phyloP scores from a whole-genome alignment of 805 yeast species.

The Teunomyces panamensis region DNA sequence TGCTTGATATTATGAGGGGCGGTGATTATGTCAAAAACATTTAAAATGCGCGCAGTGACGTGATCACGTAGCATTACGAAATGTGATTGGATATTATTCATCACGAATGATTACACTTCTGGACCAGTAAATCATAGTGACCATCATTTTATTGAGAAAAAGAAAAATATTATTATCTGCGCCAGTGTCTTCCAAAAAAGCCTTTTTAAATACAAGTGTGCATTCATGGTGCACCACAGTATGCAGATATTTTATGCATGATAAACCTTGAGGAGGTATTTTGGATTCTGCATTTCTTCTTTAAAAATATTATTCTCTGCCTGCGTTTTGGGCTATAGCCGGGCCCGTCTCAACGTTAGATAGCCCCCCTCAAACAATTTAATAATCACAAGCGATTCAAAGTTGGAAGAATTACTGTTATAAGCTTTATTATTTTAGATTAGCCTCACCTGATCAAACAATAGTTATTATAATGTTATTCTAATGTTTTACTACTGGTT shows the following conservation, averaged over 20 bases:
- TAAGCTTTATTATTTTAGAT: not conserved
- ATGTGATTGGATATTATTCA: constrained; percentile 1
- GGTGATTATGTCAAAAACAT: not conserved
- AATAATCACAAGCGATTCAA: not conserved
- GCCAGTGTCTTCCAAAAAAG: not conserved
- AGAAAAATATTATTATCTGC: constrained; percentile 1
- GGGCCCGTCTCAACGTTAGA: not conserved
- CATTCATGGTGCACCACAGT: not conserved
- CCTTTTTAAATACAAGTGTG: constrained; percentile 2
- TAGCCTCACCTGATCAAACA: not conserved
- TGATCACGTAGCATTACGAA: not conserved
- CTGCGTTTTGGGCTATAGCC: not conserved
- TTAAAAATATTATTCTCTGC: not conserved
- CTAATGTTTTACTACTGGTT: not conserved
- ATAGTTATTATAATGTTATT: not conserved
- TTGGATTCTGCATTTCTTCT: constrained; percentile 1
- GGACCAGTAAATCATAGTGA: not conserved
- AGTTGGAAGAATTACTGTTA: not conserved
- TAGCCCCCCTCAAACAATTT: not conserved
- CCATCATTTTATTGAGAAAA: not conserved
- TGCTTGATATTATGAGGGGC: not conserved
- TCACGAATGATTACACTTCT: not conserved
- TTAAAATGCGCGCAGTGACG: not conserved
- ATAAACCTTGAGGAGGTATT: not conserved
- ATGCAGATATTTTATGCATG: constrained; percentile 3